phyloP scores from a whole-genome alignment of 2,329 filamentous ascomycete species.

The Fusarium pseudoanthophilum region DNA sequence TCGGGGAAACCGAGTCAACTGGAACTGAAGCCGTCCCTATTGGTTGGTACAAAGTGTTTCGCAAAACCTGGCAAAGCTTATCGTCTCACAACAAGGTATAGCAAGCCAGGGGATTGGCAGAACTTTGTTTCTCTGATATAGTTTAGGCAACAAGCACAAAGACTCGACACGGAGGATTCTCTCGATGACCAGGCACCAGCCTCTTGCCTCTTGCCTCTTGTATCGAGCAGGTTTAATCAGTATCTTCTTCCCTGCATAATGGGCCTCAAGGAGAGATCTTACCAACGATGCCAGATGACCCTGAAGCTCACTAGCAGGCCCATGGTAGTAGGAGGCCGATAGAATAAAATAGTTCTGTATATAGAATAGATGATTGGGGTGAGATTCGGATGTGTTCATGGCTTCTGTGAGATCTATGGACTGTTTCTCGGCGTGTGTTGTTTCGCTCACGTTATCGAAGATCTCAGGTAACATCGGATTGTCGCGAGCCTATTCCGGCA shows the following conservation, averaged over 20 bases:
- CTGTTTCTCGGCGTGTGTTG: not conserved
- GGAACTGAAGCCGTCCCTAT: rapidly evolving
- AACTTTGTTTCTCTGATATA: too few relatives aligned
- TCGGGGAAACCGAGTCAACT: rapidly evolving
- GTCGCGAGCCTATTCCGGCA: not conserved
- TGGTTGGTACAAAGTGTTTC: too few relatives aligned
- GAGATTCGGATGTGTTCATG: not conserved
- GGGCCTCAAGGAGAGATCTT: rapidly evolving
- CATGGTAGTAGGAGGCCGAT: not conserved
- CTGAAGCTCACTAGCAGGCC: not conserved
- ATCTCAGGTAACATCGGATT: not conserved
- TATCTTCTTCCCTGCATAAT: too few relatives aligned
- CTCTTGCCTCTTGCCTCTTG: not conserved
- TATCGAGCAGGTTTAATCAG: too few relatives aligned
- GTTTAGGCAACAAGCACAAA: not conserved
- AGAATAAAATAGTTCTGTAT: rapidly evolving
- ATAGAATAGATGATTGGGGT: rapidly evolving
- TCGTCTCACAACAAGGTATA: not conserved
- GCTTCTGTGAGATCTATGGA: rapidly evolving
- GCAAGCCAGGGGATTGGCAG: not conserved
- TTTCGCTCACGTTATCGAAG: rapidly evolving
- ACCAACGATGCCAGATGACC: not conserved
- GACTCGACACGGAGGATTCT: rapidly evolving
- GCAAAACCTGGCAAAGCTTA: not conserved
- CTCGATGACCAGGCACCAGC: rapidly evolving